Evolutionary conservation across 305 asterid genomes (phyloP).

Genomic region (Fraxinus dipetala): DNA sequence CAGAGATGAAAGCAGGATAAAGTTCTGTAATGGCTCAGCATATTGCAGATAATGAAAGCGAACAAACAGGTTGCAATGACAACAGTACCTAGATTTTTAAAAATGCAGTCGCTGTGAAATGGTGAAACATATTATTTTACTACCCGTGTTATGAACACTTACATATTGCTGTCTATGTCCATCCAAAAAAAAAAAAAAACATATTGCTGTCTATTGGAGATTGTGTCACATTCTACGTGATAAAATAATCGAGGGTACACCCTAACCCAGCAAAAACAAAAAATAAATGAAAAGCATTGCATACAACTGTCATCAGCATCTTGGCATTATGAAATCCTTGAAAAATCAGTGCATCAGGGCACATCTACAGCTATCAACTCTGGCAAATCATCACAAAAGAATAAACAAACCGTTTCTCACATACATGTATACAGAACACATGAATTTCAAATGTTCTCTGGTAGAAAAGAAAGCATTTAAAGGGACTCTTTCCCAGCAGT

Average conservation of each 20-base stretch:
- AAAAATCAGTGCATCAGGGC: not conserved
- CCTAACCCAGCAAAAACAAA: not conserved
- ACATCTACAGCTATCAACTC: not conserved
- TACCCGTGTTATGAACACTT: not conserved
- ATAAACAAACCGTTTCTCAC: not conserved
- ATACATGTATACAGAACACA: not conserved
- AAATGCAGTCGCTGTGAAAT: slow-evolving; percentile 8
- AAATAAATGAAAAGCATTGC: not conserved
- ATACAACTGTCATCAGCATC: not conserved
- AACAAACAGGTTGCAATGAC: not conserved
- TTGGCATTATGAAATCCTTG: not conserved
- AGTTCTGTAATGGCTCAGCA: slow-evolving; percentile 1
- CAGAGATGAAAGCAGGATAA: not conserved
- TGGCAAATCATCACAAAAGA: not conserved
- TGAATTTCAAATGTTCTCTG: not conserved
- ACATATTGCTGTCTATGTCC: not conserved
- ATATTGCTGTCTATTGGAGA: not conserved
- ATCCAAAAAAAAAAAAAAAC: no score
- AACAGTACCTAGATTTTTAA: not conserved
- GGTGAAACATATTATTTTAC: not conserved
- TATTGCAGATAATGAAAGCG: slow-evolving; percentile 11
- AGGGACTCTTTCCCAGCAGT: not conserved
- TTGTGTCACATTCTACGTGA: not conserved
- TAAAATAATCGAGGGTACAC: not conserved
- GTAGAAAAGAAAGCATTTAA: not conserved